phyloP scores from a whole-genome alignment of 225 moss, liverwort and hornwort species.

The Rhytidiadelphus loreus region DNA sequence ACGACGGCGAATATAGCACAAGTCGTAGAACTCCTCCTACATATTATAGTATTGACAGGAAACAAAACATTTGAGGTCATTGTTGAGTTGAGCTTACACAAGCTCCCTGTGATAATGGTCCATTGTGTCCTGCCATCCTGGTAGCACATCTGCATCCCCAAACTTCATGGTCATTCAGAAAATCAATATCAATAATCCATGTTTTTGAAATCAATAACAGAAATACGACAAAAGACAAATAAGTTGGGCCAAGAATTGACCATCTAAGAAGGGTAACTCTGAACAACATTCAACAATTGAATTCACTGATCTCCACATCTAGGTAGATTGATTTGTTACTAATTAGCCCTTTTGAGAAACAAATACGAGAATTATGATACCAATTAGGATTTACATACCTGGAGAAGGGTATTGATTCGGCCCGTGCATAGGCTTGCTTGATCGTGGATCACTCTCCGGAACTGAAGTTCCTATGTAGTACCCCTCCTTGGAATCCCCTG shows the following conservation, averaged over 20 bases:
- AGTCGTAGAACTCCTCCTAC: background rate
- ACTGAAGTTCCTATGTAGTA: slow-evolving; percentile 58
- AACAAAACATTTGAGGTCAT: background rate
- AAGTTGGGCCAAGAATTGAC: background rate
- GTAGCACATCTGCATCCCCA: slow-evolving; percentile 42
- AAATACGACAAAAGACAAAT: background rate
- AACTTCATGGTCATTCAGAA: background rate
- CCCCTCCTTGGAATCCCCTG: slow-evolving; percentile 85
- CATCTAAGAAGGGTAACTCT: background rate
- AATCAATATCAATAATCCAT: background rate
- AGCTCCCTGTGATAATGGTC: slow-evolving; percentile 58
- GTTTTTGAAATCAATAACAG: background rate
- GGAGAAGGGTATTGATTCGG: slow-evolving; percentile 74
- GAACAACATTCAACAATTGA: background rate
- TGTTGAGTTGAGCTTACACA: background rate
- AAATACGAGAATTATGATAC: background rate
- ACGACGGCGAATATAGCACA: background rate
- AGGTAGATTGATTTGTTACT: background rate
- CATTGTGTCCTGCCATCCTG: slow-evolving; percentile 77
- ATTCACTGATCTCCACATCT: background rate
- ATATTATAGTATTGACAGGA: background rate
- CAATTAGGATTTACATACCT: slow-evolving; percentile 19
- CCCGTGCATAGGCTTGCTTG: slow-evolving; percentile 60
- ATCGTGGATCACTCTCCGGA: slow-evolving; percentile 43
- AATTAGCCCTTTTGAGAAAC: background rate